A percentile compares a stretch with the other conserved stretches of the same genome.
phyloP scores from a whole-genome alignment of 2,329 filamentous ascomycete species.

The Nectriaceae sp. region DNA sequence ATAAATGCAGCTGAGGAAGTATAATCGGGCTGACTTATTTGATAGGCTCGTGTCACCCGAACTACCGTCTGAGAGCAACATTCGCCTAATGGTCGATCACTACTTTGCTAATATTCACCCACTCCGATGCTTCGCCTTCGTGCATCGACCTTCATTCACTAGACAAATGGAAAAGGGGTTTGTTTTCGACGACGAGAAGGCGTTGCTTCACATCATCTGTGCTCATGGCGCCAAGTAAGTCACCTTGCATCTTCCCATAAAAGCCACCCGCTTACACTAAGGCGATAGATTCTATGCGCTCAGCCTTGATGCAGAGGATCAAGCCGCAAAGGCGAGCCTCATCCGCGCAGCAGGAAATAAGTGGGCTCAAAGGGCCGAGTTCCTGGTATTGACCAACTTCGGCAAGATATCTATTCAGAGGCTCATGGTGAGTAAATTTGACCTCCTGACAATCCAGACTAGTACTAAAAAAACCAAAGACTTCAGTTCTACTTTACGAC shows the following conservation, averaged over 20 bases:
- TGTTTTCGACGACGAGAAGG: constrained; percentile 37
- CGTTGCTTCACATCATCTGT: constrained; percentile 39
- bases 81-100: constrained; percentile 39
- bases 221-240: constrained; percentile 41
- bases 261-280: not conserved
- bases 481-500: constrained; percentile 41
- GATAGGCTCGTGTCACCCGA: constrained; percentile 36
- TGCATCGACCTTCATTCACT: constrained; percentile 42
- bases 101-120: constrained; percentile 43
- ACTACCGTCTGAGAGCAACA: constrained; percentile 35
- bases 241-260: not conserved
- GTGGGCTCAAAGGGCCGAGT: constrained; percentile 41
- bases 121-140: constrained; percentile 43
- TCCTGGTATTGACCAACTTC: constrained; percentile 38
- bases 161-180: constrained; percentile 40
- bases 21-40: constrained; percentile 5
- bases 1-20: no score
- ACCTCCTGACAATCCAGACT: not conserved
- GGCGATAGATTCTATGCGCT: constrained; percentile 37
- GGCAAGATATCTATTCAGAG: constrained; percentile 41
- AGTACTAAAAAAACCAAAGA: constrained; percentile 22
- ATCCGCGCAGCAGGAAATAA: constrained; percentile 37
- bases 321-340: constrained; percentile 29
- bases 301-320: constrained; percentile 31
- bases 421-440: constrained; percentile 35